Conservation (phyloP, 768 basidiomycete genomes). For the Flagelloscypha sp. region DNA sequence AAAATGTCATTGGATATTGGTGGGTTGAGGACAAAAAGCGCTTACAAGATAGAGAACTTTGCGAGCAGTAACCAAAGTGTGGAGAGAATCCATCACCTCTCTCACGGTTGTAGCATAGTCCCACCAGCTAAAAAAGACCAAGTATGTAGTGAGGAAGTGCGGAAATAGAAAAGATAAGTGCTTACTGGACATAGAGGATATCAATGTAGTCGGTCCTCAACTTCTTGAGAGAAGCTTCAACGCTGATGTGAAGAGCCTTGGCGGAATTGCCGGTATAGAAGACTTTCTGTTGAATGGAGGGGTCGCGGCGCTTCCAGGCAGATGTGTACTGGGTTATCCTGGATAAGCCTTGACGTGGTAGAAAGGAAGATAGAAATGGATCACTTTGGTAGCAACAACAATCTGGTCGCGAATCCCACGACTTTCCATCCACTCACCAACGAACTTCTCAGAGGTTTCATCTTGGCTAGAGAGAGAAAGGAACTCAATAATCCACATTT, state of each 20-base stretch:
- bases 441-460: conserved; percentile 32
- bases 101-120: conserved; percentile 25
- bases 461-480: too few species aligned
- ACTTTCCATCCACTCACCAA: conserved; percentile 40
- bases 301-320: conserved; percentile 20
- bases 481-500: too few species aligned
- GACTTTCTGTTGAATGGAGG: conserved; percentile 12
- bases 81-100: conserved; percentile 16
- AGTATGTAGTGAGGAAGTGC: too few species aligned
- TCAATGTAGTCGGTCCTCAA: too few species aligned
- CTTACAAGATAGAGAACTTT: conserved; percentile 36
- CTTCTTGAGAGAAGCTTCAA: too few species aligned
- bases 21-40: conserved; percentile 4
- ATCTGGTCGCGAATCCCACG: conserved; percentile 35
- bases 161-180: too few species aligned
- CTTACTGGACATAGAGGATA: too few species aligned
- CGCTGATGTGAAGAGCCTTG: conserved; percentile 34
- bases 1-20: neutral
- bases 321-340: conserved; percentile 27
- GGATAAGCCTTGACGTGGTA: too few species aligned
- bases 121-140: too few species aligned
- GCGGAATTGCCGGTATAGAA: conserved; percentile 42
- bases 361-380: neutral
- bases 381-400: conserved; percentile 37
- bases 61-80: conserved; percentile 29